phyloP scores from a whole-genome alignment of 2,329 filamentous ascomycete species.

The Aspergillus pseudonomiae region DNA sequence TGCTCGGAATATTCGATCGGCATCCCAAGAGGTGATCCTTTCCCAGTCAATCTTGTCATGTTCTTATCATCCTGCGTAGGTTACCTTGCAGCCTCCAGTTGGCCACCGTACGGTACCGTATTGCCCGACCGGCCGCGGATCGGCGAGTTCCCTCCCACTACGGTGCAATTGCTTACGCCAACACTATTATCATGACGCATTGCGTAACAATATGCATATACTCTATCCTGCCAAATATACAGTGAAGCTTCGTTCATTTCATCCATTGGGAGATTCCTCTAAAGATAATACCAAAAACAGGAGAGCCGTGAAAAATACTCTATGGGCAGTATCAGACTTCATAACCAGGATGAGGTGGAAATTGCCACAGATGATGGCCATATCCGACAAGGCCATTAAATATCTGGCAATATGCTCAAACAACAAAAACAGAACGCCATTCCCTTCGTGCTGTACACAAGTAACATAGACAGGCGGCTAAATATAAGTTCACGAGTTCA shows the following conservation, averaged over 20 bases:
- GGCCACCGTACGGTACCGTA: background rate
- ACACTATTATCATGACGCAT: background rate
- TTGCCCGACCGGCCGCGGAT: background rate
- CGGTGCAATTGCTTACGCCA: background rate
- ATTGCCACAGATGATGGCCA: background rate
- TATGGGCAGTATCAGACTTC: constrained; percentile 1
- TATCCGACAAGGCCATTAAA: background rate
- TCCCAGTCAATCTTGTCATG: background rate
- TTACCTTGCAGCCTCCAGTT: background rate
- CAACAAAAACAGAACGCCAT: constrained; percentile 15
- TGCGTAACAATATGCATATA: background rate
- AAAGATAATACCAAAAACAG: constrained; percentile 9
- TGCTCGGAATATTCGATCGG: background rate
- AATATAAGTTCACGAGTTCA: constrained; percentile 8
- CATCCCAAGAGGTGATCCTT: background rate
- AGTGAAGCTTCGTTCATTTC: background rate
- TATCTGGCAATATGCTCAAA: constrained; percentile 6
- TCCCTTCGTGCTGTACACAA: constrained; percentile 17
- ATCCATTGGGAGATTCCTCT: background rate
- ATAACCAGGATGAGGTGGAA: background rate
- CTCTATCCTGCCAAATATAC: background rate
- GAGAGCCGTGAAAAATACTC: background rate
- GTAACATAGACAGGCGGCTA: constrained; percentile 3
- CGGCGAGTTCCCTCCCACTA: background rate
- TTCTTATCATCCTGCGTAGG: background rate